Evolutionary conservation across 345 rosid species (phyloP), one percentile per base, ranked within the genome.

Genomic region (Eucalyptus rudis): DNA sequence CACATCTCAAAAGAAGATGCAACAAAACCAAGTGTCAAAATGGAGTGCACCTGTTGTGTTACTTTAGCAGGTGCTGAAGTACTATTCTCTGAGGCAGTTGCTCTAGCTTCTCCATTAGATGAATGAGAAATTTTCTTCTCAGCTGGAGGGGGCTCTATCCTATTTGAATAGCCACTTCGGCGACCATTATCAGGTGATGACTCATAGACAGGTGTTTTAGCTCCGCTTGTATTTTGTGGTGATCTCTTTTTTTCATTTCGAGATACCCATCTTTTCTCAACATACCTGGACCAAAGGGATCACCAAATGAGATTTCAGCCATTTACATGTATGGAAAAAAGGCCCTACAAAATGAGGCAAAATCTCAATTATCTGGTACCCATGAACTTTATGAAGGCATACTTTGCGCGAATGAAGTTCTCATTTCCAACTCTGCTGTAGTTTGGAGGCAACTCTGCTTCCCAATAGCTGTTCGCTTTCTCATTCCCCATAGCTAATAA

Each of bases 401-500:
- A 98, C 99, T 97, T 98, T 92, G 98, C 93, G 89, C 94, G 95
- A 86, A 98, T 96, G 89, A 98, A 98, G 87, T 91, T 94, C 88
- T 96, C 96, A 68, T 94, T 94, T 89, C 96, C 94, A 89, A 93
- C 95, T 95, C 99, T 94, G 91, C 93, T 92, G 88, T 94, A 94
- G 89, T 91, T 91, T 71, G 93, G 93, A 93, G 99, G 98, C 92
- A 98, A 64, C 91, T 96, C 99, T 66, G 99, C 98, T 96, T 98
- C 99, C 99, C 99, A 98, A 87, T 95, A 95, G 89, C 89, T 88
- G 90, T 98, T 98, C 27, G 99, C 93, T 91, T 93, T 96, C 89
- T 94, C 95, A 89, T 97, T 98, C 87, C 99, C 99, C 91, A 90
- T 94, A 89, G 96, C 99, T 97, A 94, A 83, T 43, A 64, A 33